These are phyloP conservation scores for Trichosporon inkin DNA, from an alignment of 1,284 basidiomycete genomes.

Conservation along the genomic window DNA sequence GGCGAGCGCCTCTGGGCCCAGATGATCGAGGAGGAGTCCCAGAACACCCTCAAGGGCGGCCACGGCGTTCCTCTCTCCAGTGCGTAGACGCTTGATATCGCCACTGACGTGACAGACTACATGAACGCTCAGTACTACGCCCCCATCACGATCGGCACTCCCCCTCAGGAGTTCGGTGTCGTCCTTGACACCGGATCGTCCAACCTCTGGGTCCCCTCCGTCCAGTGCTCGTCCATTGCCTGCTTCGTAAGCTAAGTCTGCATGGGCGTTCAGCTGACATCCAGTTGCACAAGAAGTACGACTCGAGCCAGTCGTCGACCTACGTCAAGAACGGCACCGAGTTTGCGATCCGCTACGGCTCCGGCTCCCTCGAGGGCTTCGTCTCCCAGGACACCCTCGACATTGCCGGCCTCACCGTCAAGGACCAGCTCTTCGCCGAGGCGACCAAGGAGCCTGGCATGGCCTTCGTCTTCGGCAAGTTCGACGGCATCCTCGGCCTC, in stretches of 20 bases:
- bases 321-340: constrained; percentile 88
- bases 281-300: constrained; percentile 74
- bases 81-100: constrained; percentile 53
- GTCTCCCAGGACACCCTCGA: constrained; percentile 78
- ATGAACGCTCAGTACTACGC: constrained; percentile 98
- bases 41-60: constrained; percentile 59
- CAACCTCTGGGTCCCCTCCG: constrained; percentile 64
- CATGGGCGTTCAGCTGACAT: constrained; percentile 24
- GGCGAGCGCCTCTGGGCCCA: constrained; percentile 78
- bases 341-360: constrained; percentile 94
- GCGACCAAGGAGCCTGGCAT: constrained; percentile 95
- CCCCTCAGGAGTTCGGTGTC: constrained; percentile 53
- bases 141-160: constrained; percentile 69
- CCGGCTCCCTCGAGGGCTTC: constrained; percentile 94
- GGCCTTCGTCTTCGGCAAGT: constrained; percentile 91
- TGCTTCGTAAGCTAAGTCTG: constrained; percentile 62
- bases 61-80: constrained; percentile 87
- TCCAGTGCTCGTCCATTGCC: constrained; percentile 86
- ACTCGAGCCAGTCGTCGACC: constrained; percentile 73
- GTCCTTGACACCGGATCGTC: constrained; percentile 68
- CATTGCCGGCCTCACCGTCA: constrained; percentile 81
- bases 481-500: constrained; percentile 93
- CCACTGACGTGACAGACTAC: constrained; percentile 61
- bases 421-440: constrained; percentile 86
- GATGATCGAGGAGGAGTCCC: constrained; percentile 52